Base-by-base conservation (phyloP, 1,139 yeast genomes). In the Candida tunisiensis region DNA sequence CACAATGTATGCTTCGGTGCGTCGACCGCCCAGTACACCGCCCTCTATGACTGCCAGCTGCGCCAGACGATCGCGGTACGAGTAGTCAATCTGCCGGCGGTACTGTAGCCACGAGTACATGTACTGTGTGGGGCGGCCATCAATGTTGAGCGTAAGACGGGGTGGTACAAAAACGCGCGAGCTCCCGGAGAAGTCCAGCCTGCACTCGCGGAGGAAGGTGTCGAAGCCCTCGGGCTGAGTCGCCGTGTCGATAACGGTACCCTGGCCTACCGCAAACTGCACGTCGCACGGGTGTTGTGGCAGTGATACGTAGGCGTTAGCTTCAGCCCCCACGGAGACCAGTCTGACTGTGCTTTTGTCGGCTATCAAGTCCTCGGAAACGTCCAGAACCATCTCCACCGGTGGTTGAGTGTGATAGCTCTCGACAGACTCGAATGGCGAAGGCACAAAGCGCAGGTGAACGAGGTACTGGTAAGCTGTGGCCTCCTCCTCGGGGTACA, bases 1-100 rank as follows among this genome's bases (percentile, higher is more conserved):
- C 11, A 63, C 57, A 24, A 68, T 41, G 32, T 54, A 55, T 8
- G 67, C 57, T 36, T 69, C 77, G 13, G 55, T 35, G 27, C 55
- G 48, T 22, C 68, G 48, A 0, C 75, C 77, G 3, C 74, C 74
- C 23, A 65, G 47, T 9, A 55, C 45, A 2, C 75, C 77, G 2
- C 74, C 73, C 36, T 70, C 74, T 11, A 64, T 53, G n/a, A 58
- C 42, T 31, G 60, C 56, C 29, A 63, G 50, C 37, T 65, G 69
- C 8, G 67, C 48, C 27, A 60, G 41, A 19, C 55, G 48, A 10
- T 44, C 44, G 3, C 45, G 39, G 32, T 44, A 61, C 15, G 41
- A 38, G 29, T 65, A 56, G 31, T 60, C 66, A 25, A 65, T 43
- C 31, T 62, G 66, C 19, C 65, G 53, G 25, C 69, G 47, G 39